Evolutionary conservation across 352 stramenopile genomes (phyloP), one percentile per base, ranked within the genome.

Genomic region (Phytophthora tentaculata): DNA sequence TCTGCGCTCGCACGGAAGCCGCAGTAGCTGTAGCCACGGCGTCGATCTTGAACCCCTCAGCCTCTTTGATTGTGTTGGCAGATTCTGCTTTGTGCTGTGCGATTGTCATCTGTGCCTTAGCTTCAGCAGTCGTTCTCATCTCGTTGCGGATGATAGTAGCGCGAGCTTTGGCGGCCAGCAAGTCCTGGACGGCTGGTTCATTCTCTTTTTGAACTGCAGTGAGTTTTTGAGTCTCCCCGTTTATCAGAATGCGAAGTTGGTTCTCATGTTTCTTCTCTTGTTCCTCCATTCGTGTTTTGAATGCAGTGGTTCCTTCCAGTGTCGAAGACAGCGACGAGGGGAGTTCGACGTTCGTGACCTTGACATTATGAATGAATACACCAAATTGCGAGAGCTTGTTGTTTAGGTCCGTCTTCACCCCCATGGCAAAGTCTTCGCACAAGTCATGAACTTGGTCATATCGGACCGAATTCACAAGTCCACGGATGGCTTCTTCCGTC

Each of bases 261-360:
- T 94, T 96, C 73, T 96, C 86, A 58, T 96, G 86, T 60, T 92
- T 95, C 78, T 96, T 96, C 63, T 95, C 87, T 64, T 95, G 86
- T 71, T 96, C 87, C 52, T 92, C 83, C 83, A 96, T 96, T 22
- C 84, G 79, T 5, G 87, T 94, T 76, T 96, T 95, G 73, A 95
- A 95, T 12, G 83, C 84, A 12, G 87, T 92, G 29, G 86, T 94
- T 45, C 88, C 80, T 61, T 96, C 89, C 16, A 96, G 77, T n/a
- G 79, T 91, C 17, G 67, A 61, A 12, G 85, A 94, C 9, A 96
- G 67, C 23, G 76, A 69, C 8, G 69, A 41, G 0, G 87, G 87
- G 14, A 96, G 67, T 12, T 88, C 87, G 4, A 95, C 87, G 65
- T 94, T 88, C 9, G 88, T 95, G 52, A 97, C 89, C 69, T 95